Evolutionary conservation across 208 protist species (phyloP).

Genomic region (Entamoeba invadens): DNA sequence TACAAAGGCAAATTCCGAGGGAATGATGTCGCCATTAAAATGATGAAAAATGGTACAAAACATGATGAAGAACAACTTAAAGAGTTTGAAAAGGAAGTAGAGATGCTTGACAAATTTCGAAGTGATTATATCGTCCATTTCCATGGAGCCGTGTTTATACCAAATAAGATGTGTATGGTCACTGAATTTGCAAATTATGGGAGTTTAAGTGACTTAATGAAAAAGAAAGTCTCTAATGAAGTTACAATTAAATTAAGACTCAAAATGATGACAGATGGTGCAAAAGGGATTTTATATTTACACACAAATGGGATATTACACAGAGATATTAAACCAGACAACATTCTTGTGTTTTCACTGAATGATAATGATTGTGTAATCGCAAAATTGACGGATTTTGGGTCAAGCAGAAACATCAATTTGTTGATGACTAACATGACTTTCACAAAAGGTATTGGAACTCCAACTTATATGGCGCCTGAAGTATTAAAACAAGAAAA

Average conservation of each 20-base stretch:
- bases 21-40: background rate
- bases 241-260: background rate
- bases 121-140: slow-evolving; percentile 45
- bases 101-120: slow-evolving; percentile 23
- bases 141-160: slow-evolving; percentile 38
- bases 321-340: slow-evolving; percentile 10
- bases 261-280: background rate
- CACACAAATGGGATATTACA: slow-evolving; percentile 4
- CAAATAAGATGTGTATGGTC: slow-evolving; percentile 36
- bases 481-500: slow-evolving; percentile 27
- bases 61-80: background rate
- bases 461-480: slow-evolving; percentile 35
- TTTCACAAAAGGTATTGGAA: background rate
- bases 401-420: background rate
- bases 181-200: slow-evolving; percentile 39
- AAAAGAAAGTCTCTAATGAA: background rate
- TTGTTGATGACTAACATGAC: background rate
- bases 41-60: background rate
- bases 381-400: slow-evolving; percentile 15
- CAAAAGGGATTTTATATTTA: slow-evolving; percentile 6
- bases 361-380: background rate
- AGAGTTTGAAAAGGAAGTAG: slow-evolving; percentile 36
- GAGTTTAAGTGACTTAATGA: background rate
- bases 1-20: background rate
- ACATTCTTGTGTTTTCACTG: slow-evolving; percentile 1